A percentile compares a stretch with the other conserved stretches of the same genome.
Conservation (phyloP, 257 asterid genomes). For the Solanum corneliomulleri region DNA sequence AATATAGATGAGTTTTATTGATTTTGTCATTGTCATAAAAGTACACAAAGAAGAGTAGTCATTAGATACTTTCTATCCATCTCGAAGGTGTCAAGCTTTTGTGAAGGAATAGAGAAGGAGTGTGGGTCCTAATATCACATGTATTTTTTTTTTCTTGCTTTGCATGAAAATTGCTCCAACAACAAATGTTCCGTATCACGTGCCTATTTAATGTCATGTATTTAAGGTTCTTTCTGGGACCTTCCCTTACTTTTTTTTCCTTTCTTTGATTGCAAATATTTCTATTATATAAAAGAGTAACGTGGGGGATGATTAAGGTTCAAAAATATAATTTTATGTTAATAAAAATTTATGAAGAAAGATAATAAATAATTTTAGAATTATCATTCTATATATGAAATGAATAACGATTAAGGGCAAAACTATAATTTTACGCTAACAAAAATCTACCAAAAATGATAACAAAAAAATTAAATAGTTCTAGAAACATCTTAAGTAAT, state of each 20-base stretch:
- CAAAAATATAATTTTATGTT: no score
- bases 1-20: no score
- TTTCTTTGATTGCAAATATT: neutral
- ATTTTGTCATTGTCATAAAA: neutral
- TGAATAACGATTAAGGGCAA: no score
- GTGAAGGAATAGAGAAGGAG: neutral
- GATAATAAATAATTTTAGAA: no score
- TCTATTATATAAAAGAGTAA: no score
- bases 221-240: conserved; percentile 17
- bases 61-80: neutral
- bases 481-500: no score
- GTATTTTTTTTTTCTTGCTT: conserved; percentile 27
- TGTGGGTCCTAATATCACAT: conserved; percentile 42
- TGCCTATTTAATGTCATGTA: conserved; percentile 14
- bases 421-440: no score
- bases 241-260: neutral
- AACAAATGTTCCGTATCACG: conserved; percentile 46
- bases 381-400: no score
- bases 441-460: no score
- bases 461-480: no score
- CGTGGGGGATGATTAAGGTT: no score
- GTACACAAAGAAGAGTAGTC: neutral
- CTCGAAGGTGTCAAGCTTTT: neutral
- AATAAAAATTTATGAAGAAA: no score
- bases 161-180: conserved; percentile 36